These are phyloP conservation scores for Corylus heterophylla DNA, from an alignment of 306 rosid genomes.

Conservation along the genomic window DNA sequence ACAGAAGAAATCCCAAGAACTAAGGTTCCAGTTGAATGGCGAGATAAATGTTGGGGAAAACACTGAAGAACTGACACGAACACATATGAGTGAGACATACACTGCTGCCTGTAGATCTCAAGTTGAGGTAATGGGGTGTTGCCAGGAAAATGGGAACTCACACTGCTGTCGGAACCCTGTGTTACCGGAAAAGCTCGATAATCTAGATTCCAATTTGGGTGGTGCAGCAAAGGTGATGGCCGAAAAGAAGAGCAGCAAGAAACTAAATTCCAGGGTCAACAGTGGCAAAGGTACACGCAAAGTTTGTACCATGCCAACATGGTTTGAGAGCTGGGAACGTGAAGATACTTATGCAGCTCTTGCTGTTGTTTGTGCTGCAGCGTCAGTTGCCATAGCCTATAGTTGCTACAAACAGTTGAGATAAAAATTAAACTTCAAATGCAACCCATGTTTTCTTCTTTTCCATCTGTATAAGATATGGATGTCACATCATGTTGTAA, in stretches of 20 bases:
- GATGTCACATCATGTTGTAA: neutral
- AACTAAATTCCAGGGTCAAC: slow-evolving; percentile 41
- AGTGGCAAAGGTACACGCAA: slow-evolving; percentile 57
- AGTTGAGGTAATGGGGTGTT: slow-evolving; percentile 46
- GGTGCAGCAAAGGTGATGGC: slow-evolving; percentile 37
- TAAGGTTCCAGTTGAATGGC: slow-evolving; percentile 51
- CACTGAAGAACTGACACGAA: slow-evolving; percentile 27
- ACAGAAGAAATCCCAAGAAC: slow-evolving; percentile 60
- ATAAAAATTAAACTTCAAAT: slow-evolving; percentile 21
- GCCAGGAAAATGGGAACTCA: slow-evolving; percentile 54
- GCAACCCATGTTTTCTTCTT: neutral
- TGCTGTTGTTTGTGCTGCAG: slow-evolving; percentile 82
- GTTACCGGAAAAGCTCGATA: slow-evolving; percentile 30
- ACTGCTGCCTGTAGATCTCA: slow-evolving; percentile 22
- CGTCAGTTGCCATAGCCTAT: slow-evolving; percentile 74
- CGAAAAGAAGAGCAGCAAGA: slow-evolving; percentile 44
- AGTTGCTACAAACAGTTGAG: slow-evolving; percentile 76
- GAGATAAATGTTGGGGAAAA: slow-evolving; percentile 40
- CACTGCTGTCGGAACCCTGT: slow-evolving; percentile 53
- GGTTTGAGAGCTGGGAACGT: slow-evolving; percentile 87
- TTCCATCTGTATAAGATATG: neutral
- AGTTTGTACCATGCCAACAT: slow-evolving; percentile 63
- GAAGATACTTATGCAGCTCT: slow-evolving; percentile 87
- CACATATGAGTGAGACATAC: slow-evolving; percentile 22
- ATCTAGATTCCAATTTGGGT: slow-evolving; percentile 39